Percentiles rank a stretch among this genome's conserved stretches.
Evolutionary conservation across 345 rosid species (phyloP).

Genomic region (Carallia brachiata): DNA sequence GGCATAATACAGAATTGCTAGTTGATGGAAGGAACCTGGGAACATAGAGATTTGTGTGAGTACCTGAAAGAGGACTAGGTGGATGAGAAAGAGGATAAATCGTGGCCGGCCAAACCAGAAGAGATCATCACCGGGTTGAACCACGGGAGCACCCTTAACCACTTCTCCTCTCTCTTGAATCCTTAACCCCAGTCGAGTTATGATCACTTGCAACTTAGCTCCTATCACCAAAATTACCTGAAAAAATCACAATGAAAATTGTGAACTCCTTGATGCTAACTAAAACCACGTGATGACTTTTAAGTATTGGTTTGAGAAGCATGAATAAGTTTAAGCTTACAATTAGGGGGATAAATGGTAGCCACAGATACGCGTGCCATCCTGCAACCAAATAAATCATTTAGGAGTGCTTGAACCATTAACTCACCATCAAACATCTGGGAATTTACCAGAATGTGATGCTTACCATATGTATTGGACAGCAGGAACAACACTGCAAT

Average conservation of each 20-base stretch:
- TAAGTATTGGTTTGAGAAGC: too few species aligned
- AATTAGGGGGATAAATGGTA: constrained; percentile 74
- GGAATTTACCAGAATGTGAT: neutral
- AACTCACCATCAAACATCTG: neutral
- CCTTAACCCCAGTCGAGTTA: constrained; percentile 74
- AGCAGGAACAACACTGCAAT: constrained; percentile 64
- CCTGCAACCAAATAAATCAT: constrained; percentile 38
- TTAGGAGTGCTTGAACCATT: neutral
- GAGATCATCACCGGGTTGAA: constrained; percentile 83
- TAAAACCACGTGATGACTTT: too few species aligned
- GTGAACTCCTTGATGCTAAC: neutral
- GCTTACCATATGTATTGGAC: constrained; percentile 74
- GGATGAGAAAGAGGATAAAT: constrained; percentile 79
- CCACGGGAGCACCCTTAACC: constrained; percentile 87
- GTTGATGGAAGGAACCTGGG: neutral
- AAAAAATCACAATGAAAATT: constrained; percentile 4
- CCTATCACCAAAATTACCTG: constrained; percentile 78
- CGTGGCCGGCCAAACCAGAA: constrained; percentile 96
- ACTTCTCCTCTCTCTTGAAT: constrained; percentile 85
- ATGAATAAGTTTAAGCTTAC: constrained; percentile 46
- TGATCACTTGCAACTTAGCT: constrained; percentile 78
- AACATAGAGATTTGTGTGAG: neutral
- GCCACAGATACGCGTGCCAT: constrained; percentile 65
- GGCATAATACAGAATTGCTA: neutral
- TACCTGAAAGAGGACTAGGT: constrained; percentile 91